Base-by-base conservation (phyloP, 331 rosid species). In the Quercus lobata region DNA sequence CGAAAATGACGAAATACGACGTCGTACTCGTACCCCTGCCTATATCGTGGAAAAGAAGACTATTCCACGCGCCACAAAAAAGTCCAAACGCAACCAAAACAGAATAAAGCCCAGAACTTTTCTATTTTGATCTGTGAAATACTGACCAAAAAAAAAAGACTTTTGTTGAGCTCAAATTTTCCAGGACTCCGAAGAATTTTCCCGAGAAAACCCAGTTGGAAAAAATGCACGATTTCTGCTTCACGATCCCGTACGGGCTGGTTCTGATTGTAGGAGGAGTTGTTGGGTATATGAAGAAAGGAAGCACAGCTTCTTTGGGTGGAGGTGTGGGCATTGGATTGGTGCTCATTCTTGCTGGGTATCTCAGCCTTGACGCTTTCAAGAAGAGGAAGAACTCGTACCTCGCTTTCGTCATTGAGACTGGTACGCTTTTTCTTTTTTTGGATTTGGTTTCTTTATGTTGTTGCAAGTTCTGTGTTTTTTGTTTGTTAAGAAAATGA, bases 211-310 rank as follows among this genome's bases (percentile, higher is more conserved):
- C 83, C 75, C 83, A 78, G 1, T 73, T 60, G 57, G 44, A 32
- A 69, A 80, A 87, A 84, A 95, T 95, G 98, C 97, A 93, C 80
- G 99, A 95, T 87, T 95, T 95, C 94, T 95, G 99, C 80, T 91
- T 95, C 81, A 89, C 99, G 65, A 95, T 95, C 60, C 99, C 99
- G 4, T 95, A 95, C 74, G 99, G 99, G 34, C 71, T 93, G 88
- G 0, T 89, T 37, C 80, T 95, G 65, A 80, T 84, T 18, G 91
- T 79, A 15, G 99, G 98, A 16, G 99, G 99, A 37, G 37, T 90
- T 7, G 78, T 91, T 34, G 99, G 92, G 6, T 95, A 78, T 84
- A 55, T 91, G 9, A 79, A 69, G 60, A 95, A 89, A 77, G 99
- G 98, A 53, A 95, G 99, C 93, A 58, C 77, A 7, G 88, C 94